phyloP scores from a whole-genome alignment of 2,329 filamentous ascomycete genomes.

The Orbilia blumenaviensis region DNA sequence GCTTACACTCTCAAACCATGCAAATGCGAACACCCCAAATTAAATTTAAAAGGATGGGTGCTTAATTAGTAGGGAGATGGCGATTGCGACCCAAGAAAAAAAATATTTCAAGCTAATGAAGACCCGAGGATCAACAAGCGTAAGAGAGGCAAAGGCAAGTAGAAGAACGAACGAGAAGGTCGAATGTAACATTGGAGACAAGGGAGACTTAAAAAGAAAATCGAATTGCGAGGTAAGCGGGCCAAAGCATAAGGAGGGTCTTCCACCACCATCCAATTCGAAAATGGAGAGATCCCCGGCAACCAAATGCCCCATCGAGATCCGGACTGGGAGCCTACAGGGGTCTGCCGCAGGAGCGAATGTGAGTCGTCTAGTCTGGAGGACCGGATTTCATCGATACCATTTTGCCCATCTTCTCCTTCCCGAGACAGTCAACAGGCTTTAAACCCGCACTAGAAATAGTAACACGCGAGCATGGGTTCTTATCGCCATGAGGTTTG shows the following conservation, averaged over 20 bases:
- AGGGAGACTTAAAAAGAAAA: conserved; percentile 41
- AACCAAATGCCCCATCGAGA: conserved; percentile 43
- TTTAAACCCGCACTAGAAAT: conserved; percentile 37
- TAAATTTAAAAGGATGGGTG: conserved; percentile 5
- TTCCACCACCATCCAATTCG: conserved; percentile 27
- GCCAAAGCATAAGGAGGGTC: conserved; percentile 46
- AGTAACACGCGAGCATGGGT: conserved; percentile 41
- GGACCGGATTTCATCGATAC: conserved; percentile 2
- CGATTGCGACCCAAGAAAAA: conserved; percentile 16
- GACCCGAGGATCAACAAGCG: conserved; percentile 16
- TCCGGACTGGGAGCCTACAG: conserved; percentile 22
- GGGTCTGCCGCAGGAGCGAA: conserved; percentile 37
- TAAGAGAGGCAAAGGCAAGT: conserved; percentile 22
- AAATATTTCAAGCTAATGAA: conserved; percentile 18
- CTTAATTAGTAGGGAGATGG: conserved; percentile 27
- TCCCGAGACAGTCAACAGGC: conserved; percentile 41
- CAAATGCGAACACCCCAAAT: background rate
- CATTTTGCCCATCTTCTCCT: conserved; percentile 26
- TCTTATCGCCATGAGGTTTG: conserved; percentile 25
- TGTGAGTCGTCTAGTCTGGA: background rate
- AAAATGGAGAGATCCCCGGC: conserved; percentile 26
- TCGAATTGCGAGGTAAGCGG: conserved; percentile 12
- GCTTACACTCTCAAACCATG: background rate
- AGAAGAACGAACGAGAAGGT: conserved; percentile 38
- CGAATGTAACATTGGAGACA: conserved; percentile 48